Percentiles rank a stretch among this genome's conserved stretches.
Evolutionary conservation across 495 filamentous ascomycete genomes (phyloP).

Genomic region (Delitschia confertaspora): DNA sequence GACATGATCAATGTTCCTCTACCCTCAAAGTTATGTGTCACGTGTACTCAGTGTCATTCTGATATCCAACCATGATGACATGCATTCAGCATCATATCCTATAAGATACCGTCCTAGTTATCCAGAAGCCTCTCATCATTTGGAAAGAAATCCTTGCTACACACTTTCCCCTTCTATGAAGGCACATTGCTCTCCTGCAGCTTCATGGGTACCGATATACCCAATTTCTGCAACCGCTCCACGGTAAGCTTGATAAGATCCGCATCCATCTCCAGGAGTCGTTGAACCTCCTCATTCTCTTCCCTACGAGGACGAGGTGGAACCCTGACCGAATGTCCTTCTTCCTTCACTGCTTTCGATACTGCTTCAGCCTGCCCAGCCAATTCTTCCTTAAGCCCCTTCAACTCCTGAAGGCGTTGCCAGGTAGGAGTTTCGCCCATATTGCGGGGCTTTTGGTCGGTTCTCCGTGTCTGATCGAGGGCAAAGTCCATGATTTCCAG

Average conservation of each 20-base stretch:
- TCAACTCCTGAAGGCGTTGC: conserved; percentile 26
- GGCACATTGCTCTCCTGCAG: too few species aligned
- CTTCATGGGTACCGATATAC: conserved; percentile 13
- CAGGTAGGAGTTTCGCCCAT: conserved; percentile 13
- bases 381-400: conserved; percentile 19
- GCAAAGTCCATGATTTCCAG: conserved; percentile 40
- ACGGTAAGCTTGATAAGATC: conserved; percentile 17
- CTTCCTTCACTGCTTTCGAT: background rate
- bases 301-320: conserved; percentile 27
- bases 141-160: too few species aligned
- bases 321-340: conserved; percentile 17
- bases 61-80: too few species aligned
- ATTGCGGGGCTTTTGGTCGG: too few species aligned
- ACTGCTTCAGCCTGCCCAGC: conserved; percentile 20
- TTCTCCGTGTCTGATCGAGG: conserved; percentile 7
- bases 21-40: too few species aligned
- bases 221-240: conserved; percentile 17
- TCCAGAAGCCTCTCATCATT: too few species aligned
- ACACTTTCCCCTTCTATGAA: too few species aligned
- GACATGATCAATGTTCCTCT: too few species aligned
- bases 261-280: conserved; percentile 17
- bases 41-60: too few species aligned
- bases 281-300: conserved; percentile 23
- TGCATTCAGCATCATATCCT: too few species aligned
- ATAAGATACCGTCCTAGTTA: too few species aligned